Percentiles rank a stretch among this genome's conserved stretches.
phyloP scores from a whole-genome alignment of 768 basidiomycete genomes.

The Pulveroboletus frians region DNA sequence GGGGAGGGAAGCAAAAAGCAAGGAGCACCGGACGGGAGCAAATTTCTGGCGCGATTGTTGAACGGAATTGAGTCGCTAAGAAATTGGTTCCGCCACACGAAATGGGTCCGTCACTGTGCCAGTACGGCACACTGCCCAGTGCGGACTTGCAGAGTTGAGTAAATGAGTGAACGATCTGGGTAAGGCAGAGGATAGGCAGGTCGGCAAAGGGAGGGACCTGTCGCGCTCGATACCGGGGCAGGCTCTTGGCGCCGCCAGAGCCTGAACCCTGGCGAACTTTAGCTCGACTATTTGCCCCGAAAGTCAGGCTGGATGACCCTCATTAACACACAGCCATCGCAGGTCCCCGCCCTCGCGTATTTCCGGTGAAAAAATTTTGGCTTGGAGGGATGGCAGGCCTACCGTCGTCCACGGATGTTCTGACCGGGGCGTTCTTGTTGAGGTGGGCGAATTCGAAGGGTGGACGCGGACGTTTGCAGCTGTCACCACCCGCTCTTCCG shows the following conservation, averaged over 20 bases:
- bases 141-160: slow-evolving; percentile 23
- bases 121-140: slow-evolving; percentile 27
- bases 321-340: slow-evolving; percentile 35
- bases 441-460: not conserved
- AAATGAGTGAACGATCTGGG: slow-evolving; percentile 23
- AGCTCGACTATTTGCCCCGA: slow-evolving; percentile 29
- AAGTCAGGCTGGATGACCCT: slow-evolving; percentile 28
- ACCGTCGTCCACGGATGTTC: slow-evolving; percentile 7
- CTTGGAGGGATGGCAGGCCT: slow-evolving; percentile 19
- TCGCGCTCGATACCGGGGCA: slow-evolving; percentile 20
- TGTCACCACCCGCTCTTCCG: slow-evolving; percentile 8
- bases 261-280: slow-evolving; percentile 29
- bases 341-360: slow-evolving; percentile 38
- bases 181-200: slow-evolving; percentile 8
- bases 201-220: slow-evolving; percentile 14
- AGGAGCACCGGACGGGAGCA: slow-evolving; percentile 26
- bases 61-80: slow-evolving; percentile 35
- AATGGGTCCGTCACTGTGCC: slow-evolving; percentile 28
- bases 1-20: slow-evolving; percentile 28
- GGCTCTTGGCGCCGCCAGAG: slow-evolving; percentile 27
- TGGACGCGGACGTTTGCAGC: slow-evolving; percentile 1
- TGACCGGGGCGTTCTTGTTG: not conserved
- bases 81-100: slow-evolving; percentile 32
- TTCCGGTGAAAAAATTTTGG: slow-evolving; percentile 33
- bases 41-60: slow-evolving; percentile 33